phyloP scores from a whole-genome alignment of 768 basidiomycete genomes.

The Pleurotus pulmonarius region DNA sequence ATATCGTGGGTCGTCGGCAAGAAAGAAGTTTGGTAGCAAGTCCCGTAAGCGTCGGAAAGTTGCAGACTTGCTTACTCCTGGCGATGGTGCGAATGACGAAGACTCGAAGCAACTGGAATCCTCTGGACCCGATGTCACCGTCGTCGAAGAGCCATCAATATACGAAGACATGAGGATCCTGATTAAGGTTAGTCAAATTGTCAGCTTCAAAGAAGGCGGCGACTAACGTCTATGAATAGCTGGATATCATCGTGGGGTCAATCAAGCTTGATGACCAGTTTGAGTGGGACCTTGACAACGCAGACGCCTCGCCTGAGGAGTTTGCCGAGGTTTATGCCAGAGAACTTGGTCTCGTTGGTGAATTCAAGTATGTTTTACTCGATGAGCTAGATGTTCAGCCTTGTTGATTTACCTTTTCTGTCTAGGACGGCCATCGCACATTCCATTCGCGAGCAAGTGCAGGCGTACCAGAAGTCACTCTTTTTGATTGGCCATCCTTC shows the following conservation, averaged over 20 bases:
- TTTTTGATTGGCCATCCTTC: constrained; percentile 86
- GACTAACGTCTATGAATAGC: constrained; percentile 36
- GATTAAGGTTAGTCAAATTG: constrained; percentile 66
- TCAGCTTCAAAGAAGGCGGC: background rate
- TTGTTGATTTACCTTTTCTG: background rate
- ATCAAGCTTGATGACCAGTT: constrained; percentile 95
- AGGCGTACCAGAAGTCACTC: constrained; percentile 87
- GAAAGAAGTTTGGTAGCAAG: constrained; percentile 17
- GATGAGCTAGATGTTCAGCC: background rate
- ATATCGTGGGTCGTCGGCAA: constrained; percentile 21
- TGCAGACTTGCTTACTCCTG: constrained; percentile 14
- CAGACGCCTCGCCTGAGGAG: constrained; percentile 79
- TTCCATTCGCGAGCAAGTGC: constrained; percentile 92
- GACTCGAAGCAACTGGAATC: constrained; percentile 38
- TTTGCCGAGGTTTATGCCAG: constrained; percentile 85
- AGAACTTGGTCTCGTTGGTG: constrained; percentile 86
- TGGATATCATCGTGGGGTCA: constrained; percentile 92
- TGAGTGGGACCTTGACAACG: constrained; percentile 93
- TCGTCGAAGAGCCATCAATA: constrained; percentile 59
- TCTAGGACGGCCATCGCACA: constrained; percentile 90
- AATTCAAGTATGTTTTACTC: constrained; percentile 72
- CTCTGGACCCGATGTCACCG: constrained; percentile 56
- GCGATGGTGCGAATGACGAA: constrained; percentile 19
- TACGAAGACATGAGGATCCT: constrained; percentile 89
- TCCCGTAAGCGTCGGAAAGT: constrained; percentile 41